Conservation (phyloP, 2,329 filamentous ascomycete genomes). For the Pseudogymnoascus sp. region DNA sequence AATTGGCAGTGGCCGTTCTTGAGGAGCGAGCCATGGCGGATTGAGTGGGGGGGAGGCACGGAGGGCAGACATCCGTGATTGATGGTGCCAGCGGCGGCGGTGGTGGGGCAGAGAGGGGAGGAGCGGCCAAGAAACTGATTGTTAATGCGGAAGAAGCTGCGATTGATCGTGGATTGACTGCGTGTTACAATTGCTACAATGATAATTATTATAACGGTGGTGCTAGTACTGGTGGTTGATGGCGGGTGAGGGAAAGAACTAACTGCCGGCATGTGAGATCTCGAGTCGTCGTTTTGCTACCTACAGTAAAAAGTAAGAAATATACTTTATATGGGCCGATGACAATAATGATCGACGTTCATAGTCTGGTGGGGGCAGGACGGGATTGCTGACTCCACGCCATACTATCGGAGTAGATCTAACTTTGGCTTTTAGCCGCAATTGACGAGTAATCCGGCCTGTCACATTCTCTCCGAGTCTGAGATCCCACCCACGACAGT, state of each 20-base stretch:
- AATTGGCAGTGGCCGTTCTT: neutral
- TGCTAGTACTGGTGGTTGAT: neutral
- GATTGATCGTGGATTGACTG: neutral
- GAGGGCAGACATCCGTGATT: neutral
- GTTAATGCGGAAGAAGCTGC: neutral
- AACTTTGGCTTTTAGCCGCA: neutral
- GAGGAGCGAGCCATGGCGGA: neutral
- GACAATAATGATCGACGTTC: neutral
- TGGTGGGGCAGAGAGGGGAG: neutral
- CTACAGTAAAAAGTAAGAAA: neutral
- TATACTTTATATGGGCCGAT: neutral
- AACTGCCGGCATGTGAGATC: neutral
- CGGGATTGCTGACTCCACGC: neutral
- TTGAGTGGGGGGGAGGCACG: neutral
- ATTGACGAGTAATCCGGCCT: neutral
- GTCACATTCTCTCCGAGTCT: neutral
- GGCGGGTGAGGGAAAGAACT: neutral
- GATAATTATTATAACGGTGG: neutral
- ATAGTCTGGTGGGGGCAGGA: neutral
- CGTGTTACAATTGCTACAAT: neutral
- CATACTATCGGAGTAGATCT: neutral
- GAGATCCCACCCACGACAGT: neutral
- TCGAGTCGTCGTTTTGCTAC: neutral
- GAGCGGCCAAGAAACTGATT: neutral
- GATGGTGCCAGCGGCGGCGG: neutral